Evolutionary conservation across 2,329 filamentous ascomycete genomes (phyloP), one percentile per base, ranked within the genome.

Genomic region (Dryadomyces sulphureus): DNA sequence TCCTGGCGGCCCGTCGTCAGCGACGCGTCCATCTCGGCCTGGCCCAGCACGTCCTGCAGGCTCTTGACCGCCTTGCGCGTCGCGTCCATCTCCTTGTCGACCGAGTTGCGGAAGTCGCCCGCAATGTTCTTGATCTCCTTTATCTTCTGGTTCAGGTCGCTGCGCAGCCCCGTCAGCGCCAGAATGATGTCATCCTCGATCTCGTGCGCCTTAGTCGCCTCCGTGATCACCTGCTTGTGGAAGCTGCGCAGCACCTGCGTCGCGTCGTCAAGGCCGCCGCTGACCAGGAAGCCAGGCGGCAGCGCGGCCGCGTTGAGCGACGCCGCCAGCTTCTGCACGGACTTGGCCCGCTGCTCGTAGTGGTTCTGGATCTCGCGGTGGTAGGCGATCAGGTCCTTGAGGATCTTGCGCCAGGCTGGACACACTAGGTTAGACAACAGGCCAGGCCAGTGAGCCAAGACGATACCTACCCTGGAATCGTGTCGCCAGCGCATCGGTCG

Each of bases 41-140:
- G 75, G 16, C 83, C 81, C 27, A 98, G 65, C 1, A 82, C 75
- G 49, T 95, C 89, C 52, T 92, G 81, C n/a, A 95, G 69, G 27
- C 78, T 72, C 45, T 80, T 79, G 22, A 96, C 85, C 16, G 82
- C 81, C 59, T 79, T 86, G 50, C 81, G 75, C 0, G 92, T 95
- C 17, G 62, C 68, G 19, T 95, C 89, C 68, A 94, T 90, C 63
- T 96, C 92, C 65, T 90, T 94, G 22, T 94, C 87, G 9, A 98
- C 88, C 0, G 82, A 84, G 60, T 94, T 98, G 65, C 94, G 94
- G 66, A 98, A 98, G 62, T 98, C 92, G 16, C 88, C 84, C 6
- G 87, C 84, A 16, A 98, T 69, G 54, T 79, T 82, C 66, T 94
- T 94, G 67, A 98, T 98, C 65, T 98, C 92, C 64, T 96, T 98